phyloP scores from a whole-genome alignment of 2,329 filamentous ascomycete genomes.

The Aspergillus sp. region DNA sequence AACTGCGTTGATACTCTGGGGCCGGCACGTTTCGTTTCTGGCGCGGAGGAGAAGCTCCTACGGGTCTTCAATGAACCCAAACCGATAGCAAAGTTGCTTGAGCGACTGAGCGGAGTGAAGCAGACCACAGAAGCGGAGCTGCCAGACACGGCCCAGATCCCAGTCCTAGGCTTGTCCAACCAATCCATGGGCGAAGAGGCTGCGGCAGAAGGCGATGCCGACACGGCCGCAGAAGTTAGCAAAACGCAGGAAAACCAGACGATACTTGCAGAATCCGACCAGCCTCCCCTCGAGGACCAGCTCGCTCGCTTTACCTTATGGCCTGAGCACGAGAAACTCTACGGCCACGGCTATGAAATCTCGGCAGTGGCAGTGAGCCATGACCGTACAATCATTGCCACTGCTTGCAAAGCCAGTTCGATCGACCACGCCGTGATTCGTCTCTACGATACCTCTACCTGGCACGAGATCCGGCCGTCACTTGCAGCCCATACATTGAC shows the following conservation, averaged over 20 bases:
- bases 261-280: conserved; percentile 55
- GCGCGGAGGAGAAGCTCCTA: conserved; percentile 96
- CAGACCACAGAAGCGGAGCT: conserved; percentile 45
- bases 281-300: conserved; percentile 85
- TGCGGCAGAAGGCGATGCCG: conserved; percentile 27
- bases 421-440: conserved; percentile 93
- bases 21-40: conserved; percentile 77
- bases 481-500: conserved; percentile 84
- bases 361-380: conserved; percentile 78
- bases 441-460: conserved; percentile 79
- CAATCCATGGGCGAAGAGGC: conserved; percentile 67
- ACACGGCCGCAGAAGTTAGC: conserved; percentile 33
- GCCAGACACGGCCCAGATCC: conserved; percentile 90
- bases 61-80: conserved; percentile 90
- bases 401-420: conserved; percentile 88
- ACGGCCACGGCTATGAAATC: conserved; percentile 96
- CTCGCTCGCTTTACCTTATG: conserved; percentile 87
- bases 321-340: conserved; percentile 95
- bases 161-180: conserved; percentile 91
- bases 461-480: conserved; percentile 83
- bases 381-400: conserved; percentile 74
- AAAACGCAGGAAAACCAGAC: conserved; percentile 19
- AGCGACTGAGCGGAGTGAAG: conserved; percentile 63
- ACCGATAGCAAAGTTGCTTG: conserved; percentile 72
- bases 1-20: conserved; percentile 85